These are phyloP conservation scores for Echites panduratus DNA, from an alignment of 257 asterid genomes.

Conservation along the genomic window DNA sequence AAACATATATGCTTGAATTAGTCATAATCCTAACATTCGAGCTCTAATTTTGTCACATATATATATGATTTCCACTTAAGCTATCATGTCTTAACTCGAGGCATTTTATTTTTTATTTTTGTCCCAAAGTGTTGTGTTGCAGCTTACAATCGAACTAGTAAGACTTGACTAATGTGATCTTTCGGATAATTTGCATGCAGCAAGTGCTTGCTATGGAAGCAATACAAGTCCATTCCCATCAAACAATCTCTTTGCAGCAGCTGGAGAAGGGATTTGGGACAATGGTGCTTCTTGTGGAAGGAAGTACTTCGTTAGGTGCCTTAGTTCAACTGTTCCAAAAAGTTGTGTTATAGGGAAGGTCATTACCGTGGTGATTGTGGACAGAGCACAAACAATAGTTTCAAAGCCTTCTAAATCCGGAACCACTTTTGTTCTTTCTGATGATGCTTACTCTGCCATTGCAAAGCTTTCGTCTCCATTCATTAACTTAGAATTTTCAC, in stretches of 20 bases:
- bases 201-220: conserved; percentile 63
- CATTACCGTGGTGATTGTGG: conserved; percentile 54
- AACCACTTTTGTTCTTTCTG: conserved; percentile 48
- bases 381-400: conserved; percentile 46
- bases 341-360: conserved; percentile 40
- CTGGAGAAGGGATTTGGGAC: conserved; percentile 79
- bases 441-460: conserved; percentile 38
- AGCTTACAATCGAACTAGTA: too few species aligned
- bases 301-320: conserved; percentile 61
- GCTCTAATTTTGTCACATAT: too few species aligned
- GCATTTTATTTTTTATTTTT: too few species aligned
- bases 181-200: too few species aligned
- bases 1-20: too few species aligned
- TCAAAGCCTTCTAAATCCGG: conserved; percentile 41
- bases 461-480: conserved; percentile 27
- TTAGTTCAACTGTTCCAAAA: conserved; percentile 34
- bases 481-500: conserved; percentile 49
- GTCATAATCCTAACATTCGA: too few species aligned
- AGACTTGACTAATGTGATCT: too few species aligned
- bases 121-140: too few species aligned
- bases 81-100: too few species aligned
- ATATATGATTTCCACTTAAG: too few species aligned
- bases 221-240: conserved; percentile 57
- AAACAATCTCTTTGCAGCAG: conserved; percentile 64
- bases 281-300: conserved; percentile 84